Conservation (phyloP, 352 stramenopile species). For the Pythium sp. region DNA sequence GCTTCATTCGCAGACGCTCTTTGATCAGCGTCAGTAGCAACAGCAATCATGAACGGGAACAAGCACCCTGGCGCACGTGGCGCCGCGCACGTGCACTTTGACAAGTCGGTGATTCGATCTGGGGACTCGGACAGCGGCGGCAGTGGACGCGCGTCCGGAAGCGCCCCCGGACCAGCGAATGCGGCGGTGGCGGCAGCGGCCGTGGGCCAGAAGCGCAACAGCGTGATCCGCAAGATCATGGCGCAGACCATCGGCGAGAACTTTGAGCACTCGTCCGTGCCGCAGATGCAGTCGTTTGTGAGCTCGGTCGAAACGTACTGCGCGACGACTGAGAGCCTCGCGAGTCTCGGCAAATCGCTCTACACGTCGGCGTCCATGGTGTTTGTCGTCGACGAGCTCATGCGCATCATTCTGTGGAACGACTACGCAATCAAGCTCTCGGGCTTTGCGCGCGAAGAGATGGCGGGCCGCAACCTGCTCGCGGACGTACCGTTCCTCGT, state of each 20-base stretch:
- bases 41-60: conserved; percentile 36
- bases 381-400: conserved; percentile 81
- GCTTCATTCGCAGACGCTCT: neutral
- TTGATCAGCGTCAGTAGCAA: neutral
- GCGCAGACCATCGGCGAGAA: conserved; percentile 74
- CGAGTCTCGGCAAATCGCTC: conserved; percentile 78
- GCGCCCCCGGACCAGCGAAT: conserved; percentile 7
- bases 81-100: conserved; percentile 58
- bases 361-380: conserved; percentile 75
- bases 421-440: conserved; percentile 69
- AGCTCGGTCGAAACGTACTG: conserved; percentile 71
- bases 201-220: conserved; percentile 27
- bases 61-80: conserved; percentile 26
- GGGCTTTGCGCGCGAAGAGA: conserved; percentile 78
- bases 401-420: conserved; percentile 88
- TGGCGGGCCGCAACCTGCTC: conserved; percentile 69
- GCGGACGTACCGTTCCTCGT: conserved; percentile 74
- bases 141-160: conserved; percentile 32
- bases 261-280: conserved; percentile 63
- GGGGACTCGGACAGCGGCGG: conserved; percentile 46
- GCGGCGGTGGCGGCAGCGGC: neutral
- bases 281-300: conserved; percentile 74
- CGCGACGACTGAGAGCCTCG: conserved; percentile 70
- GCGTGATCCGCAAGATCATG: conserved; percentile 73
- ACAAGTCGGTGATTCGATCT: conserved; percentile 43